Conservation (phyloP, 345 rosid genomes). For the Populus alba region DNA sequence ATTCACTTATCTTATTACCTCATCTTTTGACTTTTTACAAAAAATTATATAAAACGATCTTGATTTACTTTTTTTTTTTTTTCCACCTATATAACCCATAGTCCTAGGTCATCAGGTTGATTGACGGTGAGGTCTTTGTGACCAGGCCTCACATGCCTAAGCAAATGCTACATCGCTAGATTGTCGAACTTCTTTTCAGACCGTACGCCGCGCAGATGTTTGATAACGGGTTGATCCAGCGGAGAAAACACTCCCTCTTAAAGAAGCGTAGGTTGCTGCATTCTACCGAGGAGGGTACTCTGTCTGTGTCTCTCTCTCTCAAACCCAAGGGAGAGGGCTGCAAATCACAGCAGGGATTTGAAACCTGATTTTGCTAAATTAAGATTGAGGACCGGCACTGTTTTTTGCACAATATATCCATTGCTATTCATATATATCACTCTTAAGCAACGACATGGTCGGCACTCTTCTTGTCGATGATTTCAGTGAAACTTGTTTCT, state of each 20-base stretch:
- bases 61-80: no score
- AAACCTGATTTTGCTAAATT: no score
- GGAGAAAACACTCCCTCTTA: background rate
- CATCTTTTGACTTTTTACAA: no score
- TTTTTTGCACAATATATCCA: background rate
- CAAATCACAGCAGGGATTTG: no score
- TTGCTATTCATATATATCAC: no score
- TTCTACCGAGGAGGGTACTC: background rate
- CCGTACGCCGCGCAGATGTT: background rate
- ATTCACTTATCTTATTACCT: no score
- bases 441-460: background rate
- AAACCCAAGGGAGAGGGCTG: background rate
- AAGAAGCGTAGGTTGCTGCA: background rate
- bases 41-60: no score
- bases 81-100: no score
- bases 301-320: background rate
- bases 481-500: background rate
- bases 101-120: no score
- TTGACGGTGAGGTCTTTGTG: no score
- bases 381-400: background rate
- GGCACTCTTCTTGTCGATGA: background rate
- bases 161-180: background rate
- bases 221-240: background rate
- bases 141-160: no score
- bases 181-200: background rate